Base-by-base conservation (phyloP, 148 eudicot species). In the Nyssa sinensis region DNA sequence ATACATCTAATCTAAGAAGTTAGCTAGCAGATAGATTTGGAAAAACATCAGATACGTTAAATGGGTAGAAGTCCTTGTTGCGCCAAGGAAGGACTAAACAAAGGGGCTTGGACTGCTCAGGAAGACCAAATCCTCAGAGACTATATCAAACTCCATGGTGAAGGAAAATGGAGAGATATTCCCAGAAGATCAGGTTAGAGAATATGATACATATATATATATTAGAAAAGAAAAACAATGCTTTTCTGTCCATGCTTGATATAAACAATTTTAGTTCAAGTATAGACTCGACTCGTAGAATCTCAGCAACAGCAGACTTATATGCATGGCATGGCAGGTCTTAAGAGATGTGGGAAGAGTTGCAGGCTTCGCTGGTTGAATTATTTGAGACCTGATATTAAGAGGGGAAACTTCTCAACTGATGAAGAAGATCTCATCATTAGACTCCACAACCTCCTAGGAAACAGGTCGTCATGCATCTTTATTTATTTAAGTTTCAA, bases 41-140 rank as follows among this genome's bases (percentile, higher is more conserved):
- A 44, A 5, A 44, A 12, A 39, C 0, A 39, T 7, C 1, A 2
- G 44, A 2, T 1, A 11, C 3, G 16, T 11, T 44, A 44, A 14
- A 65, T 65, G 69, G 69, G 69, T 21, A 65, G 69, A 34, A 65
- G 69, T 28, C 69, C 69, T 0, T 65, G 69, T 25, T 32, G 69
- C 33, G n/a, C 19, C 69, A 65, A 65, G 49, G 47, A 65, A 25
- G 69, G 39, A n/a, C 49, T 34, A 17, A 65, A 65, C 69, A 65
- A 31, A 65, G 69, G 69, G 35, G 69, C 41, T 14, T 65, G 69
- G 69, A 31, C 69, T 14, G 8, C 47, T 21, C 41, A 65, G 33
- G 69, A 65, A 34, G 69, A 65, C 23, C 11, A 32, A 33, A 65
- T 65, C 17, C 69, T 65, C 19, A 25, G 19, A 19, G 47, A 65